Conservation (phyloP, 1,139 yeast species). For the Debaryomycetaceae sp. region DNA sequence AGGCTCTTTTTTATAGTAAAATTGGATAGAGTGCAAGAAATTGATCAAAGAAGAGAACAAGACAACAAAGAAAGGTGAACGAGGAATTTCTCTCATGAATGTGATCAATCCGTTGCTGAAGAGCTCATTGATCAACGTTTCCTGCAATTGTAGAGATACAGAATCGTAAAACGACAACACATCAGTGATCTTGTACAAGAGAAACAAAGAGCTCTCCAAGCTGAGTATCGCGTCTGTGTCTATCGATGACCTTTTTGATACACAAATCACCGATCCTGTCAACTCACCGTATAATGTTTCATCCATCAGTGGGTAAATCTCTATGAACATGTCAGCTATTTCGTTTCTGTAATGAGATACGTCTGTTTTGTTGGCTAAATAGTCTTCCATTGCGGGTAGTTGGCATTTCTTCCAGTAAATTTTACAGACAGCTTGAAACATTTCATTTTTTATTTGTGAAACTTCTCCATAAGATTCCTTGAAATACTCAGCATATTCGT, state of each 20-base stretch:
- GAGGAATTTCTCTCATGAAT: constrained; percentile 12
- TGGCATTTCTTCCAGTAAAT: constrained; percentile 64
- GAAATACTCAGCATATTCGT: constrained; percentile 24
- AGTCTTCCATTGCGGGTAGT: constrained; percentile 19
- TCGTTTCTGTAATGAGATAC: constrained; percentile 68
- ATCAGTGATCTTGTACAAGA: constrained; percentile 53
- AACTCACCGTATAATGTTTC: constrained; percentile 51
- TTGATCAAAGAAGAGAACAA: constrained; percentile 43
- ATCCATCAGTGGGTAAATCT: constrained; percentile 63
- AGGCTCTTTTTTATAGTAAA: constrained; percentile 41
- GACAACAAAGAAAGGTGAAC: constrained; percentile 6
- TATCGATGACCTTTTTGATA: constrained; percentile 9
- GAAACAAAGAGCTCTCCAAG: constrained; percentile 67
- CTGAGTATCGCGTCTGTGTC: constrained; percentile 19
- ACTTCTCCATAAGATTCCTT: constrained; percentile 10
- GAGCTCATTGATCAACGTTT: constrained; percentile 23
- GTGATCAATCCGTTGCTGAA: constrained; percentile 25
- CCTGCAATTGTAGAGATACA: constrained; percentile 19
- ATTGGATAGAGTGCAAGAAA: constrained; percentile 53
- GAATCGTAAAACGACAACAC: constrained; percentile 47
- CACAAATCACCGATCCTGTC: constrained; percentile 35
- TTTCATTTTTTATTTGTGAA: constrained; percentile 24
- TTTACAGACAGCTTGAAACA: constrained; percentile 46
- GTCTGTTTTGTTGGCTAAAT: constrained; percentile 33
- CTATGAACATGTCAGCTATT: constrained; percentile 72